Evolutionary conservation across 345 rosid genomes (phyloP).

Genomic region (Eucalyptus regnans): DNA sequence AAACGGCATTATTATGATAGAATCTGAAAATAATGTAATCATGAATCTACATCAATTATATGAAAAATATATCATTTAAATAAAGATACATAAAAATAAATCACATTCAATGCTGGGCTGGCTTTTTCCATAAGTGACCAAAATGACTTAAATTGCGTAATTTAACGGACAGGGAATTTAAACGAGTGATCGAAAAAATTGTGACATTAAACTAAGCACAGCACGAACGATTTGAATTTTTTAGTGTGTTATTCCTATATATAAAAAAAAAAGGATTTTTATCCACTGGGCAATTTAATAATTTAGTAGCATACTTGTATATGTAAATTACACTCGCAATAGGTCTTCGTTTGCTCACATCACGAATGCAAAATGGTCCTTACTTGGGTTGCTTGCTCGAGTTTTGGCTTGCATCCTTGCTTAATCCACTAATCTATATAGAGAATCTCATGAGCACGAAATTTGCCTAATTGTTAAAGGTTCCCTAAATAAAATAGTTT

Average conservation of each 20-base stretch:
- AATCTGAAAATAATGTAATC: not conserved
- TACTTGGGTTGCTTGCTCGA: fast-evolving
- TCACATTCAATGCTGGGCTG: not conserved
- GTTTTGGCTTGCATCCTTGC: not conserved
- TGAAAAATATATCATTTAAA: not conserved
- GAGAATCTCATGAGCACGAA: not conserved
- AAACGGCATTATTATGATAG: not conserved
- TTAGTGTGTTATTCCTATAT: not conserved
- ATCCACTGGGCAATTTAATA: too few species aligned
- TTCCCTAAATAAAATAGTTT: not conserved
- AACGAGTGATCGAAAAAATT: not conserved
- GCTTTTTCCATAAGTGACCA: not conserved
- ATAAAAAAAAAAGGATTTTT: too few species aligned
- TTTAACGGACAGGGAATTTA: not conserved
- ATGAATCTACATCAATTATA: not conserved
- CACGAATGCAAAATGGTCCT: not conserved
- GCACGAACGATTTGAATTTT: not conserved
- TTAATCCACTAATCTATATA: not conserved
- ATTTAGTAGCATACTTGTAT: not conserved
- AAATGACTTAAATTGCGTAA: not conserved
- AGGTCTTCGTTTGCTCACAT: not conserved
- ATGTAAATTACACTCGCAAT: not conserved
- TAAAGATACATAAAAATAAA: not conserved
- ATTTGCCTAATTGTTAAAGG: not conserved
- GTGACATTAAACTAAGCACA: not conserved